Evolutionary conservation across 2,329 filamentous ascomycete species (phyloP), one percentile per base, ranked within the genome.

Genomic region (Diaporthe helianthi): DNA sequence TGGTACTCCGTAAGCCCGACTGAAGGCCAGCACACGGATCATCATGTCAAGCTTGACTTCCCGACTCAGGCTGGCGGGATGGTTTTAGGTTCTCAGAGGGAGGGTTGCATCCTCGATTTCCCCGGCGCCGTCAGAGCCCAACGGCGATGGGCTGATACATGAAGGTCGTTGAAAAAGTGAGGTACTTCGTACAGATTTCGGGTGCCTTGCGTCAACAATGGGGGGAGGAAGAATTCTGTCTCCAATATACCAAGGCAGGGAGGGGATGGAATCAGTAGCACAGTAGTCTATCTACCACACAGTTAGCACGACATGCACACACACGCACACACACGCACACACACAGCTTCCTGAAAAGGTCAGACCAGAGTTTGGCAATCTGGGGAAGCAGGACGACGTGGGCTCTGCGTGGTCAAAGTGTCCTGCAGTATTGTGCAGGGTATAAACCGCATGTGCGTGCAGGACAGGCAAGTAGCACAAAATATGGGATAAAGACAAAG

Each of bases 21-120:
- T 47, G 58, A 33, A 17, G 47, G 52, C 8, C 3, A n/a, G 15
- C 24, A n/a, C 51, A 65, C 26, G 26, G 31, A 49, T 66, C 5
- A n/a, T n/a, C n/a, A n/a, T n/a, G n/a, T n/a, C n/a, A n/a, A n/a
- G n/a, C n/a, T n/a, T 46, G n/a, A 24, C 38, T 17, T 26, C 19
- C 41, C n/a, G 29, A 67, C 31, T 58, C 52, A 44, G 52, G 46
- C 36, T 58, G 44, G 49, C 53, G 65, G 53, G 29, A 29, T n/a
- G n/a, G 41, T 22, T 31, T 47, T 13, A 12, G 41, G 58, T 38
- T 38, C 17, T 13, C 33, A 26, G 31, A 54, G 31, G 65, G 52
- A 67, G 65, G 65, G 65, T 67, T 31, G 44, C 52, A 67, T 67
- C 52, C 51, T 58, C 65, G 52, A 67, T 67, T 60, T 44, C 65